phyloP scores from a whole-genome alignment of 2,329 filamentous ascomycete genomes.

The Aspergillus sp. region DNA sequence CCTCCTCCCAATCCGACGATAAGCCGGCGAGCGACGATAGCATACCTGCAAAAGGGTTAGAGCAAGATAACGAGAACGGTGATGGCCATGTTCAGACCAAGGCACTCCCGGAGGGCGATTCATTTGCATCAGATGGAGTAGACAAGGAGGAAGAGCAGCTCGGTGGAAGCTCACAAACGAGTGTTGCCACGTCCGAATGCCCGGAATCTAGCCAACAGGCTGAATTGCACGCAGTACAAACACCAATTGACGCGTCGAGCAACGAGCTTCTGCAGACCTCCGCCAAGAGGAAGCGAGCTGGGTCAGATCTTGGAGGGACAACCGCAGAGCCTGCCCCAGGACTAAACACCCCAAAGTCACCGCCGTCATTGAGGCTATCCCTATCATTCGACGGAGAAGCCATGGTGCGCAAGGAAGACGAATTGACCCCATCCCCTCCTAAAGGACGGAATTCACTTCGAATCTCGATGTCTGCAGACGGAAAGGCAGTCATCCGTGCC shows the following conservation, averaged over 20 bases:
- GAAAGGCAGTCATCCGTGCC: slow-evolving; percentile 81
- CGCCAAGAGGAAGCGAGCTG: slow-evolving; percentile 36
- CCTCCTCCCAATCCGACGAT: slow-evolving; percentile 34
- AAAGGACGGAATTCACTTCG: slow-evolving; percentile 58
- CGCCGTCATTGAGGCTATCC: slow-evolving; percentile 42
- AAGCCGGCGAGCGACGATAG: slow-evolving; percentile 31
- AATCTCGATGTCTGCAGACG: slow-evolving; percentile 80
- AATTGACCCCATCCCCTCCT: slow-evolving; percentile 42
- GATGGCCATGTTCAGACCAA: slow-evolving; percentile 17
- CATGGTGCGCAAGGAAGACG: slow-evolving; percentile 38
- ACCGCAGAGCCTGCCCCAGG: slow-evolving; percentile 13
- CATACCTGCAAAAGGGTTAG: slow-evolving; percentile 28
- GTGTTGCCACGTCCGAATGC: slow-evolving; percentile 26
- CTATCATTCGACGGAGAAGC: slow-evolving; percentile 43
- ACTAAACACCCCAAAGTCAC: slow-evolving; percentile 25
- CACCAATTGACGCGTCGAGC: background rate
- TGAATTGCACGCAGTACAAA: slow-evolving; percentile 15
- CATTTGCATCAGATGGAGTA: slow-evolving; percentile 19
- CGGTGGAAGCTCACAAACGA: slow-evolving; percentile 31
- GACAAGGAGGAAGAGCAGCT: slow-evolving; percentile 31
- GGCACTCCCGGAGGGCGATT: slow-evolving; percentile 24
- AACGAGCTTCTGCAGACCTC: slow-evolving; percentile 22
- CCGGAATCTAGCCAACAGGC: slow-evolving; percentile 24
- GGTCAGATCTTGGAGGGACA: slow-evolving; percentile 28
- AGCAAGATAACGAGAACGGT: slow-evolving; percentile 25